Evolutionary conservation across 2,329 filamentous ascomycete species (phyloP).

Genomic region (Diplodia seriata): DNA sequence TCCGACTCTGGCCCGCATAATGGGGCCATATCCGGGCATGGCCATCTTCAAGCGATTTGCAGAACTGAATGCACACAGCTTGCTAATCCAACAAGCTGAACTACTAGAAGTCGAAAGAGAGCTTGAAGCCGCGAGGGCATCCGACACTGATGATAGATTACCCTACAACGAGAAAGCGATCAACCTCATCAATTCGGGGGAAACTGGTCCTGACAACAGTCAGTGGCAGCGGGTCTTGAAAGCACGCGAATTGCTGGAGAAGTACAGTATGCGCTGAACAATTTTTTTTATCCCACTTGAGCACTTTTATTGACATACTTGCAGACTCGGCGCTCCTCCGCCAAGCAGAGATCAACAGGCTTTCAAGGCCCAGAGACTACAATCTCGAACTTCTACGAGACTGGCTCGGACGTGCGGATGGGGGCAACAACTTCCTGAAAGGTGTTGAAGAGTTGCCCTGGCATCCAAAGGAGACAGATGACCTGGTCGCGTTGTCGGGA

Average conservation of each 20-base stretch:
- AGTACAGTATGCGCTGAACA: not conserved
- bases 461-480: not conserved
- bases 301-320: not conserved
- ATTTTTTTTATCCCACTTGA: not conserved
- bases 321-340: constrained; percentile 1
- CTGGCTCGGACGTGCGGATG: not conserved
- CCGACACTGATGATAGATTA: not conserved
- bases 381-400: not conserved
- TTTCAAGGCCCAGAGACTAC: not conserved
- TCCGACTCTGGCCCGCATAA: not conserved
- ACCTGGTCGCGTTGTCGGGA: constrained; percentile 5
- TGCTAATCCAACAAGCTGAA: not conserved
- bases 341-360: not conserved
- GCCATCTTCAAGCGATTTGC: not conserved
- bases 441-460: not conserved
- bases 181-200: not conserved
- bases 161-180: not conserved
- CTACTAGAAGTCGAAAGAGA: not conserved
- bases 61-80: not conserved
- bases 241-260: not conserved
- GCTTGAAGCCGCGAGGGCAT: not conserved
- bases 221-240: too few relatives aligned
- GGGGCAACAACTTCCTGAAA: not conserved
- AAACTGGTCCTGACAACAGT: too few relatives aligned
- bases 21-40: not conserved